Percentiles rank a stretch among this genome's conserved stretches.
phyloP scores from a whole-genome alignment of 768 basidiomycete genomes.

The Cystoderma amianthinum region DNA sequence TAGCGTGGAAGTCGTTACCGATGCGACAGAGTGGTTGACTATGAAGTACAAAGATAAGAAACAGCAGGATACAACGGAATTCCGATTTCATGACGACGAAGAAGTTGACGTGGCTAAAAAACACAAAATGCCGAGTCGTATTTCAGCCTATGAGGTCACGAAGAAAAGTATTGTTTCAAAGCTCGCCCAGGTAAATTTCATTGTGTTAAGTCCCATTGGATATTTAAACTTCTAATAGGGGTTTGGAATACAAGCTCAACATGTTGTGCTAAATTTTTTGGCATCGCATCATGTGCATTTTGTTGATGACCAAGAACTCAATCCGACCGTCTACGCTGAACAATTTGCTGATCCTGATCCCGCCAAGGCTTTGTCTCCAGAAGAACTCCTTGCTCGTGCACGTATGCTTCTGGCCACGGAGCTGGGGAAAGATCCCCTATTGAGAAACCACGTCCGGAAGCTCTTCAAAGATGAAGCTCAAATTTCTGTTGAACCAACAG shows the following conservation, averaged over 20 bases:
- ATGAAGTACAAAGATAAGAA: conserved; percentile 79
- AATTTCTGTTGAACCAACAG: conserved; percentile 80
- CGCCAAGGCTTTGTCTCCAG: conserved; percentile 44
- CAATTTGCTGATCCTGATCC: conserved; percentile 75
- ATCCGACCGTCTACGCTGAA: conserved; percentile 78
- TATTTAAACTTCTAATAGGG: conserved; percentile 37
- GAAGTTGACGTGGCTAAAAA: conserved; percentile 40
- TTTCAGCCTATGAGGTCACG: conserved; percentile 77
- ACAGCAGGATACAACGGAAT: conserved; percentile 48
- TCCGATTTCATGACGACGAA: conserved; percentile 70
- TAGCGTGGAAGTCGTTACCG: conserved; percentile 83
- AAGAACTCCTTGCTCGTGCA: conserved; percentile 67
- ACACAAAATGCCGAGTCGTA: conserved; percentile 76
- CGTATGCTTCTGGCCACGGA: conserved; percentile 85
- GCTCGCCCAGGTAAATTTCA: conserved; percentile 64
- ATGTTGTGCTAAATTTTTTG: conserved; percentile 82
- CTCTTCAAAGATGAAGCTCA: conserved; percentile 69
- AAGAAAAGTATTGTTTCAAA: conserved; percentile 74
- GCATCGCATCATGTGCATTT: conserved; percentile 54
- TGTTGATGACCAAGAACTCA: conserved; percentile 75
- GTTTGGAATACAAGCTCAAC: conserved; percentile 76
- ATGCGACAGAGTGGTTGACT: conserved; percentile 85
- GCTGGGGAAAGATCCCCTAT: conserved; percentile 86
- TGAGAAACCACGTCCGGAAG: conserved; percentile 72
- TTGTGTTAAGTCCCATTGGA: background rate